Evolutionary conservation across 768 basidiomycete species (phyloP), one percentile per base, ranked within the genome.

Genomic region (Suillus tomentosus): DNA sequence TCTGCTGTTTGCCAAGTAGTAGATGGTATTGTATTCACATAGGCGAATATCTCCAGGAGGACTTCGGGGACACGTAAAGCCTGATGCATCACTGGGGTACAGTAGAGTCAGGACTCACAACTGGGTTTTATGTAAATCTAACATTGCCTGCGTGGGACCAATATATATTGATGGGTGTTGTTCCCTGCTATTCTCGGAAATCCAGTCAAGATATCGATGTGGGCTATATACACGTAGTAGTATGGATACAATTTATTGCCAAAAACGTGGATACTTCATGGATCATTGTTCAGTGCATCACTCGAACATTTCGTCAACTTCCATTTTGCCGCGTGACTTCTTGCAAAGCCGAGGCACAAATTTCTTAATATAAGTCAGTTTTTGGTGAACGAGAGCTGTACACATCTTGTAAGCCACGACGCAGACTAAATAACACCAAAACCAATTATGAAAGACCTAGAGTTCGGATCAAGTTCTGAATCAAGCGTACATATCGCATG

Each of bases 401-500:
- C 24, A 15, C 24, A 5, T 17, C 15, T 31, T 15, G 3, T 17
- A 10, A 53, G 15, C 15, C 9, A 10, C 9, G 15, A 9, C 1
- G 31, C 31, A 31, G 31, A 31, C 0, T 31, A 5, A 4, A 7
- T 31, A 6, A 31, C 31, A 1, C 31, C 31, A 31, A 6, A 6
- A 31, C 31, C 31, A 31, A 31, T 6, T 1, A 1, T 31, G 31
- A 31, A 31, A 31, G 31, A 31, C 31, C 31, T 31, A 31, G 31
- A 31, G 4, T 31, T 17, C 51, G 2, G 3, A 53, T 17, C 51
- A 53, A 27, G 17, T 17, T 53, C 14, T 17, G 9, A 15, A 15
- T 66, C 71, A 76, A 27, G 71, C 73, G 47, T 58, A 62, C 22
- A 86, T 59, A 74, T 89, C 83, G 69, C 88, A 89, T 24, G 73